These are phyloP conservation scores for Tritrichomonas musculus DNA, from an alignment of 208 protist species.

Conservation along the genomic window DNA sequence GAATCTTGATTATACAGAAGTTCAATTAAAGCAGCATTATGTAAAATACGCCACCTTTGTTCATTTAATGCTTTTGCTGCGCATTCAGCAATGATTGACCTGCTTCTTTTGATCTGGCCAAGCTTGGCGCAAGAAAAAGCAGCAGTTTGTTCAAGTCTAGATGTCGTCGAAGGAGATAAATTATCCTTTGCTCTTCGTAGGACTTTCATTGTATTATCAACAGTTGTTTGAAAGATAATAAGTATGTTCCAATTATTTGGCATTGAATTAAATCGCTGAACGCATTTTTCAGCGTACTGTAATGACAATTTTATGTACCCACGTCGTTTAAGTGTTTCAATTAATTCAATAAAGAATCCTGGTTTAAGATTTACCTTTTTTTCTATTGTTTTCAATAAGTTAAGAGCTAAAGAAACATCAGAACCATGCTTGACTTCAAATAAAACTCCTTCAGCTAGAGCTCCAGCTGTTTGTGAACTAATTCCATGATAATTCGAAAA, in stretches of 20 bases:
- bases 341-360: background rate
- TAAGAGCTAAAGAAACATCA: background rate
- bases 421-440: constrained; percentile 6
- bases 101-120: background rate
- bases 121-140: background rate
- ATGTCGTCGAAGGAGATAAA: background rate
- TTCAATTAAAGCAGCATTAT: background rate
- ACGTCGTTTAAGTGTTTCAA: background rate
- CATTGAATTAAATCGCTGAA: background rate
- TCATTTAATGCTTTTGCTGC: background rate
- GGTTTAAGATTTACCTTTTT: background rate
- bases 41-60: background rate
- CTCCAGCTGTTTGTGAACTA: background rate
- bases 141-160: background rate
- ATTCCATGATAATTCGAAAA: background rate
- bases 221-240: background rate
- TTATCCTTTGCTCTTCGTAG: background rate
- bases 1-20: background rate
- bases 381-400: background rate
- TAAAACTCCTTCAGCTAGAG: background rate
- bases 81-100: background rate
- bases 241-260: background rate
- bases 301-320: background rate
- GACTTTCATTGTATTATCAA: background rate
- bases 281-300: background rate